Evolutionary conservation across 2,329 filamentous ascomycete genomes (phyloP).

Genomic region (Coleophoma eucalyptorum): DNA sequence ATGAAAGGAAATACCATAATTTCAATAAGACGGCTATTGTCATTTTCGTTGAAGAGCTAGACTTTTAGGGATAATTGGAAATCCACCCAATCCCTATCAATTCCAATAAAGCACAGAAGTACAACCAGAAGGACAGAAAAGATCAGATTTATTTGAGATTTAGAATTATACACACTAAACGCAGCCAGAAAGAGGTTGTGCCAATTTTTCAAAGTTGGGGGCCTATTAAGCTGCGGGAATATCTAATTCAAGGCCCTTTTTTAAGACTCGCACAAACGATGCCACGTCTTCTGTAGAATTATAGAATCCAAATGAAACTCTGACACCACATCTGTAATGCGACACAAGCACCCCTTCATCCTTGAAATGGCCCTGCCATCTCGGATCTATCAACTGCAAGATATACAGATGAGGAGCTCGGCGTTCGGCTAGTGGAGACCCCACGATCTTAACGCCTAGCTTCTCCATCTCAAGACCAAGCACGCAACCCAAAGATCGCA

Average conservation of each 20-base stretch:
- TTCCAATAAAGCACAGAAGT: no score
- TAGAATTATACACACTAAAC: no score
- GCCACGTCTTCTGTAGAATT: constrained; percentile 57
- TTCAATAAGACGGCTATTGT: no score
- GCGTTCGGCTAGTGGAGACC: neutral
- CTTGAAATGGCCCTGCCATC: constrained; percentile 19
- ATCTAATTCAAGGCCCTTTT: constrained; percentile 61
- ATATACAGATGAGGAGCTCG: constrained; percentile 28
- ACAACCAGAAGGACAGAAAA: no score
- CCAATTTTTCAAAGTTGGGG: no score
- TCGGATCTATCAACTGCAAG: constrained; percentile 15
- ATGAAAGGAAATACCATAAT: no score
- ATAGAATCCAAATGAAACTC: constrained; percentile 48
- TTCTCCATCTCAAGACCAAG: neutral
- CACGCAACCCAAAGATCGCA: neutral
- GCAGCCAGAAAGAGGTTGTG: no score
- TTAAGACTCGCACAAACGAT: constrained; percentile 52
- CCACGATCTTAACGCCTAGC: neutral
- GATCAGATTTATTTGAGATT: no score
- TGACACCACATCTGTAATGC: constrained; percentile 22
- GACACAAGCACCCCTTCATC: constrained; percentile 12
- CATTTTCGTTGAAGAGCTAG: no score
- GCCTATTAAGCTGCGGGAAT: neutral
- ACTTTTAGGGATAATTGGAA: no score
- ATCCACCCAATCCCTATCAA: no score